Evolutionary conservation across 2,329 filamentous ascomycete species (phyloP), one percentile per base, ranked within the genome.

Genomic region (Arthrobotrys conoides): DNA sequence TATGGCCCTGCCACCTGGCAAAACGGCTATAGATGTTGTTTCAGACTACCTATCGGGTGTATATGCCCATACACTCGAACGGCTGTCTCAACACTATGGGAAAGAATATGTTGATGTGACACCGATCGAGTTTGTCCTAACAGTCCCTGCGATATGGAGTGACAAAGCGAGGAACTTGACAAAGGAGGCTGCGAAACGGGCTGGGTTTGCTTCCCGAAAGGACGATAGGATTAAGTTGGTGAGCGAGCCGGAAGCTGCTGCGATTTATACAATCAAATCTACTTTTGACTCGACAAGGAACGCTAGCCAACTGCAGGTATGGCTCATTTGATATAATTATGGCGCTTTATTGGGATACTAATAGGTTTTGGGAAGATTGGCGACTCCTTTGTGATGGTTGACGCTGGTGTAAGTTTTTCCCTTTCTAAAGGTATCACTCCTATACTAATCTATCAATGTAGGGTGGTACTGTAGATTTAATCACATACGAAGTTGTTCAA

Each of bases 401-500:
- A 89, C 80, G 87, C 87, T 10, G 88, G 88, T 38, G 88, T 87
- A 24, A 88, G 87, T 0, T 87, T 87, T 0, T 8, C 64, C 16
- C 3, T 10, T 22, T 3, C 4, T 18, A 3, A 59, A 27, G 3
- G 33, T 9, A 4, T 30, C 5, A 10, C 5, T 18, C 12, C 18
- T 24, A 18, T 22, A 36, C 33, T 27, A 55, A 44, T 36, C 30
- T 20, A 65, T 66, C 12, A 5, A 9, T 10, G 24, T 48, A 78
- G 68, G 88, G 73, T 20, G 73, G 73, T 22, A 77, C 73, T 10
- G 73, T 77, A 20, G 73, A 89, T 81, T 83, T 89, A 20, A 88
- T 89, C 72, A 87, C 86, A 5, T 95, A 95, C 84, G 91, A 92
- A 81, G 92, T 95, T 77, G 91, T 91, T 63, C 92, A 92, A 1